Base-by-base conservation (phyloP, 2,329 filamentous ascomycete genomes). In the Alternaria viburni region DNA sequence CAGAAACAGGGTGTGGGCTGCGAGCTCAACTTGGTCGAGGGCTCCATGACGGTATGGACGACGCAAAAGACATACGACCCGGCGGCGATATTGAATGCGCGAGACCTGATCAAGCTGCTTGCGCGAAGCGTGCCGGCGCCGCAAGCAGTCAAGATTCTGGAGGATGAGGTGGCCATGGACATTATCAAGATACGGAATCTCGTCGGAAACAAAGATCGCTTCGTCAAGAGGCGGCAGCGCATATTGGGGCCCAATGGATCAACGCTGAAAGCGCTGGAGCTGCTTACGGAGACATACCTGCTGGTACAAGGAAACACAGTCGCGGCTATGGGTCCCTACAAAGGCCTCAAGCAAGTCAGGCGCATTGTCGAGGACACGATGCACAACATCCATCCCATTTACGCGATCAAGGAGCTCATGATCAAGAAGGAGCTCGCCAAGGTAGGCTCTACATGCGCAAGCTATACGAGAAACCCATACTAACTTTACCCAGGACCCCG, bases 271-370 rank as follows among this genome's bases (percentile, higher is more conserved):
- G 96, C 96, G 2, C 87, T 99, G 26, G 93, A 98, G 80, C 87
- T 98, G 3, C 87, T 99, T 58, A 99, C 96, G 1, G 86, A 90
- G 74, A 96, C 92, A 60, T 79, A 98, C 80, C 92, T 99, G 57
- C 87, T 98, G 45, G 96, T 99, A 1, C 96, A 99, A 80, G 96
- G 96, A 70, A 98, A 97, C 81, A 98, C 96, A 0, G 96, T 99
- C 26, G 89, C 90, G 1, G 91, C 88, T 6, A 97, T 99, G 92
- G 96, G 96, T 0, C 89, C 90, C 0, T 98, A 91, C 84, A 97
- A 96, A 81, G 93, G 93, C 3, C 82, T 99, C 50, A 98, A 98
- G 82, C 95, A 97, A 75, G 89, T 97, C 28, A 89, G 96, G 50
- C 87, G 93, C 56, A 89, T 78, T 19, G 88, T 98, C 41, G 92